Evolutionary conservation across 2,329 filamentous ascomycete species (phyloP).

Genomic region (Fusarium tuaranense): DNA sequence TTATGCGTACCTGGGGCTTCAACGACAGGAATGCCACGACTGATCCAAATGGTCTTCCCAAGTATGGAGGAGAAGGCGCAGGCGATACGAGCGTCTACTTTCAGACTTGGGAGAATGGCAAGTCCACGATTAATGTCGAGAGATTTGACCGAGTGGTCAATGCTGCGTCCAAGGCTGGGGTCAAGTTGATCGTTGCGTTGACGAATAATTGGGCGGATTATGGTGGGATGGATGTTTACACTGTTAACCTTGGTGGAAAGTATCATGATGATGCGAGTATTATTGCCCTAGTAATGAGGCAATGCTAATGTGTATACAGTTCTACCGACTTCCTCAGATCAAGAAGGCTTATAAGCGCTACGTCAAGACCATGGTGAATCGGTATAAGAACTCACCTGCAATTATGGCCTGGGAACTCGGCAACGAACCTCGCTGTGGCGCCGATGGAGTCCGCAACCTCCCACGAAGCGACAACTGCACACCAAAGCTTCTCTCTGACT

Average conservation of each 20-base stretch:
- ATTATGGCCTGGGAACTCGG: conserved; percentile 66
- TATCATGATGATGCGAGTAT: conserved; percentile 54
- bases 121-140: conserved; percentile 22
- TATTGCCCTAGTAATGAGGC: conserved; percentile 59
- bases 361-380: conserved; percentile 57
- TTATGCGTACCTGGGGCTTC: conserved; percentile 29
- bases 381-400: conserved; percentile 58
- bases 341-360: conserved; percentile 47
- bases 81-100: conserved; percentile 58
- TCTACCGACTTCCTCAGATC: conserved; percentile 26
- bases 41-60: conserved; percentile 50
- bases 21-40: conserved; percentile 27
- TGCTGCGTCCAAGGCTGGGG: conserved; percentile 59
- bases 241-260: conserved; percentile 63
- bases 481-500: conserved; percentile 67
- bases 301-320: conserved; percentile 1
- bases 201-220: conserved; percentile 72
- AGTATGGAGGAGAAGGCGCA: conserved; percentile 57
- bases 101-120: conserved; percentile 22
- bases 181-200: conserved; percentile 65
- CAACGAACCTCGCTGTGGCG: conserved; percentile 68
- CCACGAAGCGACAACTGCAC: conserved; percentile 61
- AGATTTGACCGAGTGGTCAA: conserved; percentile 23
- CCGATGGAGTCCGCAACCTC: conserved; percentile 31
- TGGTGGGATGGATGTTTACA: conserved; percentile 70